These are phyloP conservation scores for Cinnamomum micranthum DNA, from an alignment of 164 flowering plant genomes.

Conservation along the genomic window DNA sequence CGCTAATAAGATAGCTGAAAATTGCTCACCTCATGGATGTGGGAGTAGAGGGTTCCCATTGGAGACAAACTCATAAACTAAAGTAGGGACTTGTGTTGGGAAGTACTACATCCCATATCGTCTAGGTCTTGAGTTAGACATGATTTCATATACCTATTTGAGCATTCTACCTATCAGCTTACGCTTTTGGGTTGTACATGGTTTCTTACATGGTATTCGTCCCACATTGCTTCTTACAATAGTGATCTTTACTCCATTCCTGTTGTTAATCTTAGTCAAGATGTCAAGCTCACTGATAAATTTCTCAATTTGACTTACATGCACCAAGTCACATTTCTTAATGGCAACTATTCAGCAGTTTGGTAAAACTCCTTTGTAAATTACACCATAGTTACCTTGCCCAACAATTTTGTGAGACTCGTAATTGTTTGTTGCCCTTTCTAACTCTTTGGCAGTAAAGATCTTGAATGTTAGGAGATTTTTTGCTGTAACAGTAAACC, in stretches of 20 bases:
- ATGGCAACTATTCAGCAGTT: constrained; percentile 14
- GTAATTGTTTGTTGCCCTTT: too few relatives aligned
- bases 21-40: constrained; percentile 4
- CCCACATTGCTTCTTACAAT: constrained; percentile 2
- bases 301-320: constrained; percentile 19
- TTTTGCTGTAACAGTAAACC: too few relatives aligned
- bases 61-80: constrained; percentile 18
- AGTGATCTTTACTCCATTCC: constrained; percentile 27
- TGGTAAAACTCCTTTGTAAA: neutral
- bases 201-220: neutral
- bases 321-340: constrained; percentile 20
- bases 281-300: constrained; percentile 1
- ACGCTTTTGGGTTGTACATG: too few relatives aligned
- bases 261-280: constrained; percentile 17
- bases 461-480: too few relatives aligned
- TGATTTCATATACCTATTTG: too few relatives aligned
- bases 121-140: too few relatives aligned
- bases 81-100: too few relatives aligned
- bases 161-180: too few relatives aligned
- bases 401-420: neutral
- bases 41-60: constrained; percentile 20
- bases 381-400: constrained; percentile 13
- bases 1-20: constrained; percentile 16
- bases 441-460: neutral
- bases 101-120: too few relatives aligned